These are phyloP conservation scores for Clonostachys solani DNA, from an alignment of 2,329 filamentous ascomycete species.

Conservation along the genomic window DNA sequence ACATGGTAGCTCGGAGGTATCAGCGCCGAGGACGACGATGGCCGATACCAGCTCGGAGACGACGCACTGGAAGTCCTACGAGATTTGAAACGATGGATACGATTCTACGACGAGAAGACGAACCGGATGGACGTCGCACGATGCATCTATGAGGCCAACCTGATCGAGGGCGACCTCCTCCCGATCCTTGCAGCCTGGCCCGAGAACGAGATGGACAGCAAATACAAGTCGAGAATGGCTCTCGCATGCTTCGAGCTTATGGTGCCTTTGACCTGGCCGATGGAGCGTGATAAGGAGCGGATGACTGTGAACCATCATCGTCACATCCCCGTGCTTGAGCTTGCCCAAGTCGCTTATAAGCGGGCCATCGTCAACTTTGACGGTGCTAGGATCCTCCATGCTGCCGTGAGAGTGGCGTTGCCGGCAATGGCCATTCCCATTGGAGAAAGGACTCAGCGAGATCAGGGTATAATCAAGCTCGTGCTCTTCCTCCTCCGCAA, in stretches of 20 bases:
- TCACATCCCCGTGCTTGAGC: slow-evolving; percentile 83
- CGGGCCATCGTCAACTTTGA: slow-evolving; percentile 82
- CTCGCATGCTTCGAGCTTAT: slow-evolving; percentile 86
- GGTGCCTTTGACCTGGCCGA: slow-evolving; percentile 90
- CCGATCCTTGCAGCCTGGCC: slow-evolving; percentile 85
- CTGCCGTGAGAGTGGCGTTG: slow-evolving; percentile 74
- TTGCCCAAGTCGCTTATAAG: slow-evolving; percentile 89
- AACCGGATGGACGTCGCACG: slow-evolving; percentile 93
- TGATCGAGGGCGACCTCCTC: slow-evolving; percentile 85
- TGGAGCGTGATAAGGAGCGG: slow-evolving; percentile 72
- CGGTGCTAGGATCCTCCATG: slow-evolving; percentile 71
- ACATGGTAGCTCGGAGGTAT: slow-evolving; percentile 71
- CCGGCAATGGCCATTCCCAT: slow-evolving; percentile 80
- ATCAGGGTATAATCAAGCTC: slow-evolving; percentile 90
- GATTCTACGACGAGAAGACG: slow-evolving; percentile 87
- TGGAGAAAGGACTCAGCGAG: slow-evolving; percentile 70
- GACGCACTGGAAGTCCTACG: slow-evolving; percentile 88
- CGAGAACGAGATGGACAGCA: slow-evolving; percentile 66
- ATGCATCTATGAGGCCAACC: slow-evolving; percentile 85
- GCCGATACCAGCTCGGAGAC: slow-evolving; percentile 84
- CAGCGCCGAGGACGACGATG: slow-evolving; percentile 67
- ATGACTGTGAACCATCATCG: slow-evolving; percentile 93
- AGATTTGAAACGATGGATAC: slow-evolving; percentile 93
- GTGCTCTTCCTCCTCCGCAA: slow-evolving; percentile 88
- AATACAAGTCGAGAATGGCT: slow-evolving; percentile 72